A percentile compares a stretch with the other conserved stretches of the same genome.
Evolutionary conservation across 2,329 filamentous ascomycete species (phyloP).

Genomic region (Pseudogymnoascus sp.): DNA sequence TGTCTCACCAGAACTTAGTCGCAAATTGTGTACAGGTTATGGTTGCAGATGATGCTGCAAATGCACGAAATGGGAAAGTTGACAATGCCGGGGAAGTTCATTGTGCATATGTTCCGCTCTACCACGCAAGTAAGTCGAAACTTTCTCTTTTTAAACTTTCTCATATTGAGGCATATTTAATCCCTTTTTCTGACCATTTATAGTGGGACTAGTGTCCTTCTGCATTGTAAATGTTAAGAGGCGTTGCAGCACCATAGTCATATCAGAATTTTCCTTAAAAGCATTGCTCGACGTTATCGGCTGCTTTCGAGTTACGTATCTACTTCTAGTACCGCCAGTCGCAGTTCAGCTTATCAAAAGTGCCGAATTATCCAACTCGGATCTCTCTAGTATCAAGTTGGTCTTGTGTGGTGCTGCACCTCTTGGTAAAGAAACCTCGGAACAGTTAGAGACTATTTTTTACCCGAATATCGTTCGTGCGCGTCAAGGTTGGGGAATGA

Average conservation of each 20-base stretch:
- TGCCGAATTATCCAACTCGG: constrained; percentile 56
- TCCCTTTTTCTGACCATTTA: too few relatives aligned
- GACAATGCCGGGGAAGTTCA: constrained; percentile 46
- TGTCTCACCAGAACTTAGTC: constrained; percentile 71
- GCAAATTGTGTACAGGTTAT: constrained; percentile 66
- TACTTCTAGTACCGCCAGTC: constrained; percentile 68
- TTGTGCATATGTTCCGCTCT: too few relatives aligned
- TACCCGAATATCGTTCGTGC: neutral
- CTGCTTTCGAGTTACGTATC: constrained; percentile 59
- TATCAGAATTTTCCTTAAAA: constrained; percentile 23
- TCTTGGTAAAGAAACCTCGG: constrained; percentile 37
- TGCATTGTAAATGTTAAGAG: too few relatives aligned
- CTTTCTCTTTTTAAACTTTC: too few relatives aligned
- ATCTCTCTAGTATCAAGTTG: constrained; percentile 58
- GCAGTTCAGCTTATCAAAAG: constrained; percentile 67
- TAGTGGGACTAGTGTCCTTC: too few relatives aligned
- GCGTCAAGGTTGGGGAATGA: constrained; percentile 80
- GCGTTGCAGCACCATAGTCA: too few relatives aligned
- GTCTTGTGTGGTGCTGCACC: constrained; percentile 66
- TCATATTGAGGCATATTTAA: too few relatives aligned
- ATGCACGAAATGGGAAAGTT: constrained; percentile 76
- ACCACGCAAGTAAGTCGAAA: too few relatives aligned
- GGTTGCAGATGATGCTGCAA: constrained; percentile 62
- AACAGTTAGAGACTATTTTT: neutral
- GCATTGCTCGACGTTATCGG: constrained; percentile 64